Conservation (phyloP, 495 filamentous ascomycete genomes). For the Geopyxis carbonaria region DNA sequence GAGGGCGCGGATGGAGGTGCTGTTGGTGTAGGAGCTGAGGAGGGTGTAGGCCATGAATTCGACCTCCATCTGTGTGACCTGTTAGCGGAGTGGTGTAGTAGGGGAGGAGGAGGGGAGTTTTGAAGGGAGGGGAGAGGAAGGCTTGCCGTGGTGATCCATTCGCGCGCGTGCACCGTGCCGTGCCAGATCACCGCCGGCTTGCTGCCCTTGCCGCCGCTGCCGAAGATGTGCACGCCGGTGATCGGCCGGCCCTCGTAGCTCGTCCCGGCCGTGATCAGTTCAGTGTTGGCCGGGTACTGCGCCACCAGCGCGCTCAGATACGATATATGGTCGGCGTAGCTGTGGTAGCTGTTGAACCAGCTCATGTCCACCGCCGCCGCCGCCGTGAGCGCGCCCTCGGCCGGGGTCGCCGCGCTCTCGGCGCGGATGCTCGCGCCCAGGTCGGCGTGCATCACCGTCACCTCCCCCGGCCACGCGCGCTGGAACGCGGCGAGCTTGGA, state of each 20-base stretch:
- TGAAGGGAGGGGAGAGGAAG: neutral
- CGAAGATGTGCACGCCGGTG: constrained; percentile 43
- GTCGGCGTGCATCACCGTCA: constrained; percentile 30
- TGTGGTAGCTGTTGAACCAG: constrained; percentile 44
- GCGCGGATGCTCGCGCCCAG: constrained; percentile 29
- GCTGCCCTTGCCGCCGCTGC: constrained; percentile 34
- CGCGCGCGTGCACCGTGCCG: constrained; percentile 45
- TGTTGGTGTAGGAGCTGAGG: constrained; percentile 30
- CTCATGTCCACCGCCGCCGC: constrained; percentile 20
- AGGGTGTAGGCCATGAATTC: constrained; percentile 43
- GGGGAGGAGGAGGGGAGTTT: neutral
- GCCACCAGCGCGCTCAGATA: constrained; percentile 37
- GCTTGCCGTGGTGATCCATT: constrained; percentile 40
- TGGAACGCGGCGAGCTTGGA: constrained; percentile 27
- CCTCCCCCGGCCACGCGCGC: constrained; percentile 21
- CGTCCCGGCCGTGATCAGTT: constrained; percentile 35
- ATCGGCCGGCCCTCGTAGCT: constrained; percentile 37
- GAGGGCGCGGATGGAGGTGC: constrained; percentile 28
- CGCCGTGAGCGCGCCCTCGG: constrained; percentile 5
- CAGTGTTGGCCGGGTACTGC: constrained; percentile 33
- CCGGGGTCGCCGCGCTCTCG: constrained; percentile 19
- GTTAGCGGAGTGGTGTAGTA: neutral
- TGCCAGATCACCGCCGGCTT: constrained; percentile 44
- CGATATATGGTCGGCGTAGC: constrained; percentile 37
- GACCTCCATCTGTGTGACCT: constrained; percentile 2